Base-by-base conservation (phyloP, 2,329 filamentous ascomycete genomes). In the Fusarium irregulare region DNA sequence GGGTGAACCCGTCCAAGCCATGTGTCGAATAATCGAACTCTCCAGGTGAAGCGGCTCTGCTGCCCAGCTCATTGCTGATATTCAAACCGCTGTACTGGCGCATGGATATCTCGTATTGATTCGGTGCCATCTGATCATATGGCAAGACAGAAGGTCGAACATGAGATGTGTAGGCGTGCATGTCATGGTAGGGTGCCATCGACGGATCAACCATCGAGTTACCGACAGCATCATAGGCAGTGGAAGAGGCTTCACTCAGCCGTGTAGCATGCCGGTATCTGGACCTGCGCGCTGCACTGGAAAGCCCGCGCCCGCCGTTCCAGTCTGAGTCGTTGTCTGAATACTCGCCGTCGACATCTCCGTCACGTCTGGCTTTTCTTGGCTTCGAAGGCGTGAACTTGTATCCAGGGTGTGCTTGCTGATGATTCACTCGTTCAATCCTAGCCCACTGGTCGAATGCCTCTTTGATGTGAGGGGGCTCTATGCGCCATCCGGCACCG, bases 351-450 rank as follows among this genome's bases (percentile, higher is more conserved):
- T 68, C 66, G 7, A 45, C 56, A 21, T 67, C 61, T n/a, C 50
- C 66, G 9, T 84, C 83, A 51, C 83, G 77, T 48, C 71, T 80
- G 34, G 66, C 45, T 67, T 81, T 82, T 68, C 84, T 84, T 47
- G 82, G 80, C 28, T 96, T 97, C 74, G 91, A 91, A 3, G 95
- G 95, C 4, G 92, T 92, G 82, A 98, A 99, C 80, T 97, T 98
- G 85, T 98, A 99, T 44, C 89, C 89, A 0, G 96, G 96, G 73
- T 97, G 93, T 4, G 95, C 94, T 56, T 88, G 86, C 57, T 92
- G 88, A 79, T 98, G 95, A 79, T 97, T 97, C 72, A 90, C 86
- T 46, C 94, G 88, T 80, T 98, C 96, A 21, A 92, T 85, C 74
- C 88, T 89, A 23, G 96, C 93, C 83, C 93, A 91, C 18, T 89